A percentile compares a stretch with the other conserved stretches of the same genome.
Conservation (phyloP, 768 basidiomycete species). For the Gloeopeniophorella convolvens region DNA sequence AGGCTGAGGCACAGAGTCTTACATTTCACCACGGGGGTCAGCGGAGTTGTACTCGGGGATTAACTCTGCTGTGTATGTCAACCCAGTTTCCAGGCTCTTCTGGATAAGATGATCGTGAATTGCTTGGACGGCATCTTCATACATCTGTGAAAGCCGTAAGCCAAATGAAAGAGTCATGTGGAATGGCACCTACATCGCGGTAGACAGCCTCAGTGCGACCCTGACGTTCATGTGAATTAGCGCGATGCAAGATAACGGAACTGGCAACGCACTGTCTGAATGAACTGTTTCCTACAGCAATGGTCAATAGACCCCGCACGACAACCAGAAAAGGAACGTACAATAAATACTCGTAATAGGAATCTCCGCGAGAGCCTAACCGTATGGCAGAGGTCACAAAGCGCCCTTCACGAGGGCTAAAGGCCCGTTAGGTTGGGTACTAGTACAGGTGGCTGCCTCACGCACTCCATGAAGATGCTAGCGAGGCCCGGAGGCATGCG, state of each 20-base stretch:
- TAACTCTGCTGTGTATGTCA: conserved; percentile 81
- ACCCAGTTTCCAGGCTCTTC: conserved; percentile 46
- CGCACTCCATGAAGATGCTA: conserved; percentile 78
- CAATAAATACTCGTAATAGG: conserved; percentile 90
- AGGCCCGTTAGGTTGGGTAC: neutral
- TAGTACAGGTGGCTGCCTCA: neutral
- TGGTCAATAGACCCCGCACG: conserved; percentile 10
- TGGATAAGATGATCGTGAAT: conserved; percentile 71
- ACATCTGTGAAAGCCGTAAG: conserved; percentile 55
- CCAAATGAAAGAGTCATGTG: neutral
- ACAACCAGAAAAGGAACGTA: conserved; percentile 32
- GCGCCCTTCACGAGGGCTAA: conserved; percentile 43
- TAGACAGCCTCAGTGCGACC: conserved; percentile 73
- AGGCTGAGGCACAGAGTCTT: conserved; percentile 19
- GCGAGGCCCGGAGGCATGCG: conserved; percentile 66
- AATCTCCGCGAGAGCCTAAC: conserved; percentile 88
- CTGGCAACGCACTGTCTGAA: conserved; percentile 51
- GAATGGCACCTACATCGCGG: conserved; percentile 46
- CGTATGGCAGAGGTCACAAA: conserved; percentile 70
- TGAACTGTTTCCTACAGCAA: conserved; percentile 56
- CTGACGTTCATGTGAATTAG: conserved; percentile 30
- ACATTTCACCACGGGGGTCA: conserved; percentile 28
- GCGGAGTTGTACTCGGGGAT: conserved; percentile 43
- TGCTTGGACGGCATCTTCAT: conserved; percentile 77
- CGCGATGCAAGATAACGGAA: neutral